These are phyloP conservation scores for Emmonsiellopsis sp. DNA, from an alignment of 2,329 filamentous ascomycete species.

Conservation along the genomic window DNA sequence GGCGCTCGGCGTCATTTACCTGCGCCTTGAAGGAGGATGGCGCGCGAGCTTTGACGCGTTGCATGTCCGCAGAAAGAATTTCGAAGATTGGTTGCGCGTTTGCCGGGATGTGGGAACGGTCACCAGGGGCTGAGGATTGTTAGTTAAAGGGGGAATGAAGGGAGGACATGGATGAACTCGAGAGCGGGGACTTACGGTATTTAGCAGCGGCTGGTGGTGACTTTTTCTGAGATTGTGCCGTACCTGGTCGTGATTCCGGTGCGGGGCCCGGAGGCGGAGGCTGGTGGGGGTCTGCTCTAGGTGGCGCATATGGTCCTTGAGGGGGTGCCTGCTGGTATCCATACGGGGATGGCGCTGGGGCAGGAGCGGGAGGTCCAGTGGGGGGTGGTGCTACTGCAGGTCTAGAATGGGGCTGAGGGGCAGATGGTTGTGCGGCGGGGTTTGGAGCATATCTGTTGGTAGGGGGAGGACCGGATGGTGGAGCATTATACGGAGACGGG, in stretches of 20 bases:
- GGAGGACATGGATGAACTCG: not conserved
- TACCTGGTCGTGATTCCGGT: slow-evolving; percentile 39
- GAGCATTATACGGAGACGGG: slow-evolving; percentile 76
- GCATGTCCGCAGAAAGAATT: slow-evolving; percentile 72
- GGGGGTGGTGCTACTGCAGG: slow-evolving; percentile 42
- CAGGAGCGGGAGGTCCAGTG: slow-evolving; percentile 25
- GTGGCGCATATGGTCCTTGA: slow-evolving; percentile 36
- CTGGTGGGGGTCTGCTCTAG: slow-evolving; percentile 30
- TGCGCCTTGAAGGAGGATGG: slow-evolving; percentile 79
- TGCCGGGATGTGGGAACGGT: slow-evolving; percentile 78
- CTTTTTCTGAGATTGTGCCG: slow-evolving; percentile 41
- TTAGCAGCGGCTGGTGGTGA: slow-evolving; percentile 47
- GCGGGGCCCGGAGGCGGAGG: slow-evolving; percentile 27
- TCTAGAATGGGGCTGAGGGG: slow-evolving; percentile 34
- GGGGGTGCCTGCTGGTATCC: slow-evolving; percentile 33
- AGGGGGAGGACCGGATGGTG: slow-evolving; percentile 59
- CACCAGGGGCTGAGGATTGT: slow-evolving; percentile 50
- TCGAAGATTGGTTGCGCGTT: slow-evolving; percentile 70
- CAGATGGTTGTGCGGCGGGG: slow-evolving; percentile 46
- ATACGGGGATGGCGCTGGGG: slow-evolving; percentile 47
- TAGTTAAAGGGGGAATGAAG: slow-evolving; percentile 4
- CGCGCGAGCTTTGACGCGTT: slow-evolving; percentile 75
- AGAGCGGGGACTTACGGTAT: slow-evolving; percentile 49
- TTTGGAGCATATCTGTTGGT: slow-evolving; percentile 67
- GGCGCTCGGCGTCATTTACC: slow-evolving; percentile 88